Base-by-base conservation (phyloP, 2,329 filamentous ascomycete species). In the Hypoxylon sp. region DNA sequence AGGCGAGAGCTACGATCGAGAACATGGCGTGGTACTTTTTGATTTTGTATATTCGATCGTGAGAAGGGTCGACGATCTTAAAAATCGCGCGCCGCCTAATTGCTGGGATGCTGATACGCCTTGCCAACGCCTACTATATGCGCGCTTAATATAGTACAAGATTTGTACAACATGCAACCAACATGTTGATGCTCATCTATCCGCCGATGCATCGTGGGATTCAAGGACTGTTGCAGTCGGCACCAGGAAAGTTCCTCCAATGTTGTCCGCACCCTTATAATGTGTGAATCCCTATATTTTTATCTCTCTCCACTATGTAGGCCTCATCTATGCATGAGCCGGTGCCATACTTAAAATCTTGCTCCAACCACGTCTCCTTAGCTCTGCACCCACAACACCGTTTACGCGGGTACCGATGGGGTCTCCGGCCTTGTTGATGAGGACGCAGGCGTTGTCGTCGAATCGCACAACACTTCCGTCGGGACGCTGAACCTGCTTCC, bases 271-370 rank as follows among this genome's bases (percentile, higher is more conserved):
- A 14, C 22, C 33, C n/a, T 46, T 46, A 26, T 47, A 37, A 33
- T 37, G 19, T 14, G 42, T 22, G 26, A 37, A 11, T 50, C 1
- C 24, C n/a, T 33, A 57, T 31, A 26, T 48, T 48, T 50, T 17
- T n/a, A 50, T 31, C 22, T 39, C 5, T 33, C 29, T 50, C n/a
- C 6, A 4, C 2, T n/a, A 31, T 6, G 8, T 9, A 14, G 5
- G 5, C 9, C 13, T 35, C 46, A 31, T 60, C 74, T 82, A 88
- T 39, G 84, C 87, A 75, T 89, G 85, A 82, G 87, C 86, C 22
- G 96, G 95, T 60, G 96, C 96, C 87, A 99, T 88, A 74, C 93
- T 97, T 79, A 99, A 82, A 76, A 99, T 98, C 88, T 98, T 99
- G 76, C 94, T 97, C 96, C 96, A 99, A 84, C 97, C 92, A 86